Base-by-base conservation (phyloP, 2,329 filamentous ascomycete species). In the Colletotrichum neosansevieriae region DNA sequence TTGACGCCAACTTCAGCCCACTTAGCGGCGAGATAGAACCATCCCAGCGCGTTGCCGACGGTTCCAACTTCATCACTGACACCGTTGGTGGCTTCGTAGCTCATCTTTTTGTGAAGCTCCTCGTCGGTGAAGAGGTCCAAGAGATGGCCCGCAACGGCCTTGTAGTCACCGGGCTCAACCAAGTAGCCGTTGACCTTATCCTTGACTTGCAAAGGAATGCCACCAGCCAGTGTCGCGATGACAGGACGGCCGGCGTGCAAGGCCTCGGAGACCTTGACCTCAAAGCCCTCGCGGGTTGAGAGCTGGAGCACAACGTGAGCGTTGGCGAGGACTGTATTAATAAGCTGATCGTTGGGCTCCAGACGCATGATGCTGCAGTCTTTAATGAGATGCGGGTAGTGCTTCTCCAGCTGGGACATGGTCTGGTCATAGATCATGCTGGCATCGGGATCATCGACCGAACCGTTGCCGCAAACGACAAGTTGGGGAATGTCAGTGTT, bases 181-280 rank as follows among this genome's bases (percentile, higher is more conserved):
- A 96, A 81, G 79, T 88, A 96, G 1, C 92, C 92, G 67, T 91
- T 91, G 76, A 92, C 87, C 40, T 84, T 84, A 73, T 94, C 82
- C 76, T 92, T 85, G 64, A 96, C 86, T 76, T 96, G 93, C 4
- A 95, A 83, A 1, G 92, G 92, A 60, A 96, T 94, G 11, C 93
- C 93, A n/a, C 93, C 93, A 1, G 90, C 89, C 19, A 84, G 83
- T 1, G 91, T 93, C 3, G 91, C 92, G 70, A 96, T 93, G 73
- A 94, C 86, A 1, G 93, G 93, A 2, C 91, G 88, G 13, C 92
- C 92, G 50, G 94, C 93, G 75, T 94, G 92, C 21, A 95, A 83
- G 1, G 92, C 92, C 79, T 96, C 93, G 0, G 91, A 94, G 5
- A 96, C 92, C 79, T 96, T 96, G 73, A 96, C 91, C 78, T 96